Evolutionary conservation across 2,329 filamentous ascomycete genomes (phyloP).

Genomic region (Beauveria asiatica): DNA sequence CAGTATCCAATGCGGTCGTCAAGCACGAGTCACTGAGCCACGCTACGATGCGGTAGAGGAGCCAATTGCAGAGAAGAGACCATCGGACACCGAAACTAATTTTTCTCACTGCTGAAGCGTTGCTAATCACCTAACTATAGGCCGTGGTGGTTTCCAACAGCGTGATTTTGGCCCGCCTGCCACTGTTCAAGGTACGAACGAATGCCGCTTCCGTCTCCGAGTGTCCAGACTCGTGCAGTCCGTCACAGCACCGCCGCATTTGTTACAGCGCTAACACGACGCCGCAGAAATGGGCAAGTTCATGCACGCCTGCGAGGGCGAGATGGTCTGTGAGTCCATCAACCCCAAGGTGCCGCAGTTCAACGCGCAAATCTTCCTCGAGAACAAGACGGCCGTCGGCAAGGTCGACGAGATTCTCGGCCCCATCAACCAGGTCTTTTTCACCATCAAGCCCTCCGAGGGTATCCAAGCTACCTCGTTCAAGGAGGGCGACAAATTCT

Average conservation of each 20-base stretch:
- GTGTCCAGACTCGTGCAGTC: neutral
- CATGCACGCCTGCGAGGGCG: slow-evolving; percentile 90
- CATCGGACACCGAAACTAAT: neutral
- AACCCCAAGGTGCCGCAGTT: slow-evolving; percentile 97
- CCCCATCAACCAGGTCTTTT: slow-evolving; percentile 95
- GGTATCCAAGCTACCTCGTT: slow-evolving; percentile 92
- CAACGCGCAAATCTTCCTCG: slow-evolving; percentile 96
- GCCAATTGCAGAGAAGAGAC: neutral
- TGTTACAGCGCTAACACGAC: neutral
- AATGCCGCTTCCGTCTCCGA: neutral
- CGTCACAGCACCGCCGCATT: no score
- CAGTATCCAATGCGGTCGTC: neutral
- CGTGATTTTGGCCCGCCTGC: slow-evolving; percentile 32
- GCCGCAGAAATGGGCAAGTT: slow-evolving; percentile 77
- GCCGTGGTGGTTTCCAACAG: slow-evolving; percentile 31
- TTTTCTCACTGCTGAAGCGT: no score
- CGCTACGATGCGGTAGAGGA: neutral
- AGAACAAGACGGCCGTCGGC: slow-evolving; percentile 95
- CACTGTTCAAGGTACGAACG: slow-evolving; percentile 26
- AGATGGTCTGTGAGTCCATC: slow-evolving; percentile 93
- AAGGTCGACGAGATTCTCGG: slow-evolving; percentile 98
- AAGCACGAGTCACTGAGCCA: neutral
- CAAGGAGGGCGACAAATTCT: slow-evolving; percentile 96
- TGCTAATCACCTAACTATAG: slow-evolving; percentile 18
- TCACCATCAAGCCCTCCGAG: slow-evolving; percentile 95